A percentile compares a stretch with the other conserved stretches of the same genome.
These are phyloP conservation scores for Beauveria sp. DNA, from an alignment of 2,329 filamentous ascomycete species.

Conservation along the genomic window DNA sequence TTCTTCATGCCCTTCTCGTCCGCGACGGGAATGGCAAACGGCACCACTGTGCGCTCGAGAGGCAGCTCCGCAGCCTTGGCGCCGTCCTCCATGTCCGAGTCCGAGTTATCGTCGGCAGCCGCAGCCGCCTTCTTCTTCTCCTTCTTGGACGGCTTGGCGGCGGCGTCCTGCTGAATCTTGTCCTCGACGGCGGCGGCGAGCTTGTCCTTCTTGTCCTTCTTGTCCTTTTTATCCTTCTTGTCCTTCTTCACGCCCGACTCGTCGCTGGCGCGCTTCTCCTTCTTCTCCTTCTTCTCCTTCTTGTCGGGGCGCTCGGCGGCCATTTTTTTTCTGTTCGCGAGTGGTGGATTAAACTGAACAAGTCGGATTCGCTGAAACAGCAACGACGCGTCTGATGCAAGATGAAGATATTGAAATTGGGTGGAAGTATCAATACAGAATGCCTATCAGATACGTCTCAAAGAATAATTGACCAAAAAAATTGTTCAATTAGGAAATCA, in stretches of 20 bases:
- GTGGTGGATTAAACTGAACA: too few species aligned
- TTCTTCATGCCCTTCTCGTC: slow-evolving; percentile 69
- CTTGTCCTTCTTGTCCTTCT: slow-evolving; percentile 68
- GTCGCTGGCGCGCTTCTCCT: slow-evolving; percentile 51
- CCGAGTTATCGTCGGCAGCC: slow-evolving; percentile 33
- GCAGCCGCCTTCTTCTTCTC: slow-evolving; percentile 28
- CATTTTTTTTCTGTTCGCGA: slow-evolving; percentile 24
- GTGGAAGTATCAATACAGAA: not conserved
- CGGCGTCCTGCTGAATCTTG: slow-evolving; percentile 50
- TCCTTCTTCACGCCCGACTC: slow-evolving; percentile 46
- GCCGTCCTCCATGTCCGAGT: slow-evolving; percentile 37
- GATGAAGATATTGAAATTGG: not conserved
- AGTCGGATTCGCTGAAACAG: slow-evolving; percentile 12
- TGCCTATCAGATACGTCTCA: not conserved
- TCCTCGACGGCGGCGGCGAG: slow-evolving; percentile 56
- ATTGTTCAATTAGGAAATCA: not conserved
- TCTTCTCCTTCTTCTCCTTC: slow-evolving; percentile 54
- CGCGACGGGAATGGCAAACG: slow-evolving; percentile 74
- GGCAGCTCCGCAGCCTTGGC: slow-evolving; percentile 27
- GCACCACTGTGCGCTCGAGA: slow-evolving; percentile 58
- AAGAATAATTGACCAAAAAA: not conserved
- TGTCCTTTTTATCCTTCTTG: slow-evolving; percentile 59
- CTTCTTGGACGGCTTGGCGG: slow-evolving; percentile 19
- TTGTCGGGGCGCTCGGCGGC: slow-evolving; percentile 41
- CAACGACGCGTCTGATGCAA: not conserved